These are phyloP conservation scores for Saposhnikovia divaricata DNA, from an alignment of 129 eudicot genomes.

Conservation along the genomic window DNA sequence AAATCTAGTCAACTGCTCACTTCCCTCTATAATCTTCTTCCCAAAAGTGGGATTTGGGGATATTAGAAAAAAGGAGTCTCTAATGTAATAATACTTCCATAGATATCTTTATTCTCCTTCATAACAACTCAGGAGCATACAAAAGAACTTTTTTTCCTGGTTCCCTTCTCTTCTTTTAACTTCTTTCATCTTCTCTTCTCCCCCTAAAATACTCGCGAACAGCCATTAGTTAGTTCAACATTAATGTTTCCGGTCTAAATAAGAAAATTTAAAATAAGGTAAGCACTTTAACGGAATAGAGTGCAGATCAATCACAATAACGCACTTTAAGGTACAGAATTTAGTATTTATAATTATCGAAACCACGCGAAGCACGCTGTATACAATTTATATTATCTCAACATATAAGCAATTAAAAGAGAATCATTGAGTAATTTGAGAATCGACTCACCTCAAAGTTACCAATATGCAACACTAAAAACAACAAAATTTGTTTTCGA, in stretches of 20 bases:
- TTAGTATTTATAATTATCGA: too few species aligned
- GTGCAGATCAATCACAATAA: not conserved
- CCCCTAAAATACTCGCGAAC: not conserved
- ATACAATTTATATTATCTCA: too few species aligned
- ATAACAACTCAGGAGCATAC: not conserved
- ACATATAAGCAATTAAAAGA: too few species aligned
- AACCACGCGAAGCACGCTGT: too few species aligned
- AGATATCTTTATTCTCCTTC: not conserved
- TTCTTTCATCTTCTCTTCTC: not conserved
- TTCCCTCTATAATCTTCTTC: not conserved
- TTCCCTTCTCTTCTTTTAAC: not conserved
- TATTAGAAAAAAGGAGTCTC: not conserved
- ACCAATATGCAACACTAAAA: too few species aligned
- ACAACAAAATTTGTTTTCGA: too few species aligned
- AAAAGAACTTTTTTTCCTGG: not conserved
- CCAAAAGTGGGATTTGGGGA: not conserved
- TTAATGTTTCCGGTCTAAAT: not conserved
- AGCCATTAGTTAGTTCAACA: not conserved
- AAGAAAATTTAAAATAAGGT: not conserved
- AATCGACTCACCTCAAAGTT: too few species aligned
- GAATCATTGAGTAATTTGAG: too few species aligned
- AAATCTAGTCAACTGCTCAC: too few species aligned
- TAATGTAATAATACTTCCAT: not conserved
- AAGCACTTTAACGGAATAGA: not conserved
- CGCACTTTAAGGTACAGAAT: too few species aligned